Percentiles rank a stretch among this genome's conserved stretches.
Evolutionary conservation across 1,284 basidiomycete genomes (phyloP).

Genomic region (Thelephora terrestris): DNA sequence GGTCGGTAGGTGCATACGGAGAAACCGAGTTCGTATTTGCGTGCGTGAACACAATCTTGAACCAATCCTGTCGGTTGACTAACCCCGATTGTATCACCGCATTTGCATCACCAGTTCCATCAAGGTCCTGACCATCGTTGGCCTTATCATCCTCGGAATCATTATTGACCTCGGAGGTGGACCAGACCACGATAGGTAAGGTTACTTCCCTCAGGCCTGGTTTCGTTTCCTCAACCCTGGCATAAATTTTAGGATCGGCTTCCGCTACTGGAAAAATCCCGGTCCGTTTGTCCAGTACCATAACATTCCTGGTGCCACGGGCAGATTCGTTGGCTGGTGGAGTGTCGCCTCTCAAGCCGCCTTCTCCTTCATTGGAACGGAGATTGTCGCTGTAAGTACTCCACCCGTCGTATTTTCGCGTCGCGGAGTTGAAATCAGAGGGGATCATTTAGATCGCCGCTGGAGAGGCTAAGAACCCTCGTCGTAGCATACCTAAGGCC

Average conservation of each 20-base stretch:
- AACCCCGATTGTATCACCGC: background rate
- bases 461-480: conserved; percentile 63
- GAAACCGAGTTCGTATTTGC: conserved; percentile 49
- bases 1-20: conserved; percentile 31
- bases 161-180: conserved; percentile 52
- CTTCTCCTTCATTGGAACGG: conserved; percentile 69
- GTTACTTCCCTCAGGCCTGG: background rate
- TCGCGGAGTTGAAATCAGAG: background rate
- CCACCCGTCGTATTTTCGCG: background rate
- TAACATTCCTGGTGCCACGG: conserved; percentile 34
- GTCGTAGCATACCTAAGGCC: conserved; percentile 57
- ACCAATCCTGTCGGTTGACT: background rate
- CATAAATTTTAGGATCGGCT: conserved; percentile 26
- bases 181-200: conserved; percentile 33
- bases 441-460: conserved; percentile 47
- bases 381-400: conserved; percentile 62
- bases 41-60: conserved; percentile 15
- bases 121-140: conserved; percentile 46
- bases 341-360: conserved; percentile 49
- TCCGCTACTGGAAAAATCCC: conserved; percentile 44
- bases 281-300: conserved; percentile 42
- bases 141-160: conserved; percentile 45
- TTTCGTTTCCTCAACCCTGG: background rate
- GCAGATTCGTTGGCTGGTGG: conserved; percentile 46
- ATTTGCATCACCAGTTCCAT: conserved; percentile 32